These are phyloP conservation scores for Dactylellina haptotyla DNA, from an alignment of 2,329 filamentous ascomycete species.

Conservation along the genomic window DNA sequence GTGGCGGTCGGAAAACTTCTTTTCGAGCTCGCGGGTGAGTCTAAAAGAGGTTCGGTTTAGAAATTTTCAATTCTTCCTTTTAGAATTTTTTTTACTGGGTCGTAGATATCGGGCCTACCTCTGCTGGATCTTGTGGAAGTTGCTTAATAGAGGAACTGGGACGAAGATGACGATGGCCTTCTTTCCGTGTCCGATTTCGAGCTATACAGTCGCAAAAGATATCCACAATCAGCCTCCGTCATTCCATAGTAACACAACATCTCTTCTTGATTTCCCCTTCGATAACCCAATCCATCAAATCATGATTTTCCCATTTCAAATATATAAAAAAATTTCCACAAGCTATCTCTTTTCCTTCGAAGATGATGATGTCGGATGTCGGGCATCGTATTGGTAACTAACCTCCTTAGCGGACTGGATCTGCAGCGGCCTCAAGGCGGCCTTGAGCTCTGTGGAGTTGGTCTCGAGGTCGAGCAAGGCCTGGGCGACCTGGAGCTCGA, in stretches of 20 bases:
- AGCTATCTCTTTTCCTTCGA: neutral
- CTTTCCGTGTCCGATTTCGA: slow-evolving; percentile 99
- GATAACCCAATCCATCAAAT: neutral
- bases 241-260: slow-evolving; percentile 51
- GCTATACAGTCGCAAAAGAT: slow-evolving; percentile 69
- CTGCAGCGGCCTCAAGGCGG: slow-evolving; percentile 94
- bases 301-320: neutral
- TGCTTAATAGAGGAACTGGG: slow-evolving; percentile 96
- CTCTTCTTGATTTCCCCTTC: neutral
- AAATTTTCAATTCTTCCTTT: neutral
- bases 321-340: neutral
- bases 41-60: slow-evolving; percentile 64
- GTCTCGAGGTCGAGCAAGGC: slow-evolving; percentile 99
- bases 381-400: slow-evolving; percentile 65
- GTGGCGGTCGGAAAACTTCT: slow-evolving; percentile 99
- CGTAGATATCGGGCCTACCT: slow-evolving; percentile 75
- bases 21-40: slow-evolving; percentile 99
- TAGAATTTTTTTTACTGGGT: slow-evolving; percentile 7
- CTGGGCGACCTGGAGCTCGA: slow-evolving; percentile 95
- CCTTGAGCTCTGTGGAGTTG: slow-evolving; percentile 98
- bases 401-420: slow-evolving; percentile 99
- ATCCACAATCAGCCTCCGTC: slow-evolving; percentile 52
- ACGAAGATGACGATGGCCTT: slow-evolving; percentile 99
- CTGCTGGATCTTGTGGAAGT: slow-evolving; percentile 99
- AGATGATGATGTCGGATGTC: slow-evolving; percentile 21